phyloP scores from a whole-genome alignment of 2,329 filamentous ascomycete species.

The Trichoderma brevicompactum region DNA sequence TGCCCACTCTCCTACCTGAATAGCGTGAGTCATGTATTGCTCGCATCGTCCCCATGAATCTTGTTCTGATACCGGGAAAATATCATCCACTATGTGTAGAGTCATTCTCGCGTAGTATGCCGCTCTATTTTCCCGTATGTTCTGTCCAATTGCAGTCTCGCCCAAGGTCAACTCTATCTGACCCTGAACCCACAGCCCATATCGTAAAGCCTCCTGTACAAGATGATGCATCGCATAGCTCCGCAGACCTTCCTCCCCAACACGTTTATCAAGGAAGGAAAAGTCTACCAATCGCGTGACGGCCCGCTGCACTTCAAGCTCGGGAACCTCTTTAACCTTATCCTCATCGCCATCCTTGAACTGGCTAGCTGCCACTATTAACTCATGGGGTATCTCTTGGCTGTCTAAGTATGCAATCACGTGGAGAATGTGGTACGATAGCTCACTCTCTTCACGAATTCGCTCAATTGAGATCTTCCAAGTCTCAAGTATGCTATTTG shows the following conservation, averaged over 20 bases:
- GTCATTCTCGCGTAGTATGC: not conserved
- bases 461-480: slow-evolving; percentile 42
- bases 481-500: slow-evolving; percentile 43
- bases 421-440: slow-evolving; percentile 37
- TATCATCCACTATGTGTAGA: not conserved
- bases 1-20: not conserved
- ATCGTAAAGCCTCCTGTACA: not conserved
- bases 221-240: not conserved
- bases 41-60: not conserved
- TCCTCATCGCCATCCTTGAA: not conserved
- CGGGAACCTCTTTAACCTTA: not conserved
- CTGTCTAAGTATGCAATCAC: slow-evolving; percentile 41
- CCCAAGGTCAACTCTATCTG: not conserved
- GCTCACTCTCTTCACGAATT: slow-evolving; percentile 36
- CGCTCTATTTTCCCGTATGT: not conserved
- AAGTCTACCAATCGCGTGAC: not conserved
- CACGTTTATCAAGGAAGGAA: not conserved
- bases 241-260: not conserved
- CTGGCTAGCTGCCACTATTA: slow-evolving; percentile 31
- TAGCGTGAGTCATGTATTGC: not conserved
- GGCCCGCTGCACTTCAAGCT: not conserved
- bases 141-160: not conserved
- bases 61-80: not conserved
- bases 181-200: not conserved
- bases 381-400: slow-evolving; percentile 38